Percentiles rank a stretch among this genome's conserved stretches.
Evolutionary conservation across 176 grass and related monocot species (phyloP).

Genomic region (Raddia distichophylla): DNA sequence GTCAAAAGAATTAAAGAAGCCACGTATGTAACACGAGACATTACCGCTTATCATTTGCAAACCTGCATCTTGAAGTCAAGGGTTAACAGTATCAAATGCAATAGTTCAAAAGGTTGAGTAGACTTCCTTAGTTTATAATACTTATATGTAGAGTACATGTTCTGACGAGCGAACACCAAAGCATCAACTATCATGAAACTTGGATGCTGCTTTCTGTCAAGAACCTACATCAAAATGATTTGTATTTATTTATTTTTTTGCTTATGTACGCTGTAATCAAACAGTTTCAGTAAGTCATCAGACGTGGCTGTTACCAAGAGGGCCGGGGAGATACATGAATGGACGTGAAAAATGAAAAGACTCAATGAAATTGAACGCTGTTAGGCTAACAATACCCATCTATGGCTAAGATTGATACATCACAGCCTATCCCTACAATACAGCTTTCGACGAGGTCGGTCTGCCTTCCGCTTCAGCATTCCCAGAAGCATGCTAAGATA

Average conservation of each 20-base stretch:
- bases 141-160: background rate
- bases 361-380: slow-evolving; percentile 13
- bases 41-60: no score
- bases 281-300: slow-evolving; percentile 32
- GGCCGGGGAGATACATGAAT: slow-evolving; percentile 20
- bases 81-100: no score
- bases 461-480: slow-evolving; percentile 47
- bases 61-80: no score
- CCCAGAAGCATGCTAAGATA: slow-evolving; percentile 56
- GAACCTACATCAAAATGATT: slow-evolving; percentile 11
- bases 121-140: background rate
- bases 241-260: slow-evolving; percentile 41
- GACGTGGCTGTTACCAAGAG: background rate
- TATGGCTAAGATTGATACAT: slow-evolving; percentile 41
- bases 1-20: no score
- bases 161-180: background rate
- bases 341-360: slow-evolving; percentile 23
- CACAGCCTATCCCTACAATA: slow-evolving; percentile 51
- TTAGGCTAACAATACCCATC: slow-evolving; percentile 48
- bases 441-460: slow-evolving; percentile 33
- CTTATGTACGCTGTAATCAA: slow-evolving; percentile 48
- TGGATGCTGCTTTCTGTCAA: background rate
- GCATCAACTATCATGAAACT: background rate
- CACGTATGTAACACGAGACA: no score
- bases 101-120: no score